A percentile compares a stretch with the other conserved stretches of the same genome.
Conservation (phyloP, 2,329 filamentous ascomycete species). For the Kalaharituber pfeilii region DNA sequence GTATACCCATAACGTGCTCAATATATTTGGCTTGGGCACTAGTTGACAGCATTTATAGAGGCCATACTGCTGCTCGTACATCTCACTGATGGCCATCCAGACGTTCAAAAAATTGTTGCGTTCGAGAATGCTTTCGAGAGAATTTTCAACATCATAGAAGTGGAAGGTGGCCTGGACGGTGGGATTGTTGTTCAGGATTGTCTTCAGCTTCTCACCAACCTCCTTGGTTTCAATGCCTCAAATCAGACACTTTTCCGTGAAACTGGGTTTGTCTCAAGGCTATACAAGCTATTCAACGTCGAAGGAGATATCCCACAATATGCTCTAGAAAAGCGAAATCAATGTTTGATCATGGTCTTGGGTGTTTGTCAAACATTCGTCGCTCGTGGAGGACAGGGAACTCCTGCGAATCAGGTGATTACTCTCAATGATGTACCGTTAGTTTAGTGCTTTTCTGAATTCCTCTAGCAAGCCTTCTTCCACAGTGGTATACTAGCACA, state of each 20-base stretch:
- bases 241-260: slow-evolving; percentile 93
- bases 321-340: slow-evolving; percentile 61
- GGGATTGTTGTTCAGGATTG: slow-evolving; percentile 85
- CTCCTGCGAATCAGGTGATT: slow-evolving; percentile 53
- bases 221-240: slow-evolving; percentile 68
- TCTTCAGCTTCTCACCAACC: slow-evolving; percentile 73
- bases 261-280: slow-evolving; percentile 58
- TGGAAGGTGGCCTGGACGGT: slow-evolving; percentile 71
- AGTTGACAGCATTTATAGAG: slow-evolving; percentile 32
- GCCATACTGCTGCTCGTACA: slow-evolving; percentile 73
- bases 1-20: too few relatives aligned
- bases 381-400: slow-evolving; percentile 59
- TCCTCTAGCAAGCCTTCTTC: slow-evolving; percentile 44
- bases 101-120: slow-evolving; percentile 86
- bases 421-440: not conserved
- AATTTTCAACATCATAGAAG: slow-evolving; percentile 62
- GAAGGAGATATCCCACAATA: slow-evolving; percentile 50
- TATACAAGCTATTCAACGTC: slow-evolving; percentile 46
- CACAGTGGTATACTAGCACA: slow-evolving; percentile 29
- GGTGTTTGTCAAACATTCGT: slow-evolving; percentile 78
- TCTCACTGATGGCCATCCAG: slow-evolving; percentile 67
- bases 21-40: too few relatives aligned
- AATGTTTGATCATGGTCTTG: slow-evolving; percentile 80
- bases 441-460: slow-evolving; percentile 34
- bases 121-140: slow-evolving; percentile 89